Evolutionary conservation across 2,329 filamentous ascomycete species (phyloP).

Genomic region (Colletotrichum sp.): DNA sequence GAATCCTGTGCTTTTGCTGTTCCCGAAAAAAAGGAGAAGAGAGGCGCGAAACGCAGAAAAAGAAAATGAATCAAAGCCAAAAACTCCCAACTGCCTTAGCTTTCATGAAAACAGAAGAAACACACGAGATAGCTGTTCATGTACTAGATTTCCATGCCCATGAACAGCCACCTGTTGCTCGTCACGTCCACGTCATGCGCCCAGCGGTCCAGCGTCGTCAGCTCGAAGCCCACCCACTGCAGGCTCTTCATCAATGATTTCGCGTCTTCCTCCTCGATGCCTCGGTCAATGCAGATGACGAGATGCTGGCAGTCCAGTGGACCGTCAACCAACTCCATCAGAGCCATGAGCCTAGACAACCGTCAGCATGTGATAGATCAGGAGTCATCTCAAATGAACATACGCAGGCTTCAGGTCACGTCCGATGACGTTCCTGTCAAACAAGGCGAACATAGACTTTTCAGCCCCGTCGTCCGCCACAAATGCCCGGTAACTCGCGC

Average conservation of each 20-base stretch:
- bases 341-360: constrained; percentile 73
- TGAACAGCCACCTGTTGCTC: constrained; percentile 82
- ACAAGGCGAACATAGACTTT: constrained; percentile 86
- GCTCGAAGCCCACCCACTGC: constrained; percentile 91
- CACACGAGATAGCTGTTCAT: not conserved
- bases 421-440: constrained; percentile 72
- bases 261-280: constrained; percentile 63
- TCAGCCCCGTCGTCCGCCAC: constrained; percentile 72
- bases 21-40: not conserved
- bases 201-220: constrained; percentile 82
- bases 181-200: constrained; percentile 65
- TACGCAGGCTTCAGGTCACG: constrained; percentile 88
- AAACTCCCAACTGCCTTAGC: constrained; percentile 14
- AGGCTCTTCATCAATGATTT: constrained; percentile 79
- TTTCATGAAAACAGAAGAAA: constrained; percentile 6
- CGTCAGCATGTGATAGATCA: constrained; percentile 27
- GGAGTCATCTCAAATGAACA: constrained; percentile 35
- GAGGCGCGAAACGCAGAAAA: not conserved
- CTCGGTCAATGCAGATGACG: constrained; percentile 81
- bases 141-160: constrained; percentile 80
- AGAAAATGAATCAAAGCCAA: not conserved
- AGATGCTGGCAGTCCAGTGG: constrained; percentile 79
- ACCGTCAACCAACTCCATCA: constrained; percentile 84
- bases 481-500: constrained; percentile 86
- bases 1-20: not conserved